Evolutionary conservation across 441 rosid genomes (phyloP).

Genomic region (Erysimum pusillum): DNA sequence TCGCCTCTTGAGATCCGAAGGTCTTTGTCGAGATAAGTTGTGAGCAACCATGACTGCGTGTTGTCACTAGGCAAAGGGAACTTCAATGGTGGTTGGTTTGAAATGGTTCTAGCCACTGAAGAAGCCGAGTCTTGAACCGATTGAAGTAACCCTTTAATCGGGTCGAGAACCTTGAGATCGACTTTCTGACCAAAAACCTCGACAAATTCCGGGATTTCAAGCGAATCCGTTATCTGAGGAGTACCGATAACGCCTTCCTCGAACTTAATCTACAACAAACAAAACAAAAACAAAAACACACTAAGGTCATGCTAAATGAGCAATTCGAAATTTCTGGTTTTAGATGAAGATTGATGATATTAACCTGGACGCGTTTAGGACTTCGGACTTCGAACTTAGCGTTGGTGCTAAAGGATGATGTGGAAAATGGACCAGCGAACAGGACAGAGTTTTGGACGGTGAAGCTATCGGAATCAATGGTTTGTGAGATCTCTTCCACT

Average conservation of each 20-base stretch:
- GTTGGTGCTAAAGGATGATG: constrained; percentile 79
- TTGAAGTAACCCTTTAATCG: constrained; percentile 77
- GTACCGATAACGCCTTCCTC: constrained; percentile 93
- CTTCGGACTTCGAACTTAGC: constrained; percentile 94
- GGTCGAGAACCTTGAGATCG: constrained; percentile 58
- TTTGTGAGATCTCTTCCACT: constrained; percentile 95
- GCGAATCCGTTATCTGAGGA: constrained; percentile 89
- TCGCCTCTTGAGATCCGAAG: constrained; percentile 94
- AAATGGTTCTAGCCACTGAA: constrained; percentile 83
- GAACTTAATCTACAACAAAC: constrained; percentile 70
- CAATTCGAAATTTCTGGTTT: too few species aligned
- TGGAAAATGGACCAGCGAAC: constrained; percentile 83
- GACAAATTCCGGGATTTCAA: constrained; percentile 79
- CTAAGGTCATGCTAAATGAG: too few species aligned
- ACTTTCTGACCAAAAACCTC: constrained; percentile 84
- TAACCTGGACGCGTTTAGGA: constrained; percentile 94
- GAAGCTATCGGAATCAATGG: constrained; percentile 82
- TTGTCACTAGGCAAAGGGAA: constrained; percentile 69
- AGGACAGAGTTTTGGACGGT: constrained; percentile 82
- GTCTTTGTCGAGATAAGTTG: constrained; percentile 92
- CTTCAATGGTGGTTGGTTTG: constrained; percentile 94
- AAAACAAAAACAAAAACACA: background rate
- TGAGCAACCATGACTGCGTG: constrained; percentile 88
- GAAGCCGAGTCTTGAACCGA: constrained; percentile 90
- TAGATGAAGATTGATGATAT: background rate